phyloP scores from a whole-genome alignment of 2,329 filamentous ascomycete species.

The Colletotrichum sp. region DNA sequence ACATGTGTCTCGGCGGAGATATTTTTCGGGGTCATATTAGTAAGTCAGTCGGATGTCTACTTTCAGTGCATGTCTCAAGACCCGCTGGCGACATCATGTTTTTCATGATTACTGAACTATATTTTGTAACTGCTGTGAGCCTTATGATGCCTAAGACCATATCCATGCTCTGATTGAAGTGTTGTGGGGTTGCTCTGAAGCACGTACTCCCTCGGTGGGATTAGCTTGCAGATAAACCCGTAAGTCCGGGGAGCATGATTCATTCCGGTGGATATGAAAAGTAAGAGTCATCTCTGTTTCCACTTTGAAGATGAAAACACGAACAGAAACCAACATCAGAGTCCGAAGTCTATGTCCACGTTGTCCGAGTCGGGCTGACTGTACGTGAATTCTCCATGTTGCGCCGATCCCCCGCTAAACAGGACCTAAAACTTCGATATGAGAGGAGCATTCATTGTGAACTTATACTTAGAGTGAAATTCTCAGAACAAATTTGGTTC shows the following conservation, averaged over 20 bases:
- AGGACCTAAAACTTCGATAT: not conserved
- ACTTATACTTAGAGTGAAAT: rapidly evolving
- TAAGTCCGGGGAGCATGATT: not conserved
- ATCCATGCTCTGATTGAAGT: not conserved
- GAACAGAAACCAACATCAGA: not conserved
- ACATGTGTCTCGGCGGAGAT: not conserved
- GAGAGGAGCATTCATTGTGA: not conserved
- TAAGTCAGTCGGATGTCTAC: not conserved
- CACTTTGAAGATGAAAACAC: not conserved
- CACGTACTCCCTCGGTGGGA: not conserved
- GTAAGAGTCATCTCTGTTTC: not conserved
- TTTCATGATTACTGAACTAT: not conserved
- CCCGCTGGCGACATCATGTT: not conserved
- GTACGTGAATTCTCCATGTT: not conserved
- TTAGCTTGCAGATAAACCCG: not conserved
- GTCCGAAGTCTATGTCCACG: not conserved
- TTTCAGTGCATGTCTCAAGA: not conserved
- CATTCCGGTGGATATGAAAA: not conserved
- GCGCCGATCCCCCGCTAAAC: not conserved
- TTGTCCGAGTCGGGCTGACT: not conserved
- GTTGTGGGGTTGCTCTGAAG: not conserved
- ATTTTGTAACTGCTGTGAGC: not conserved
- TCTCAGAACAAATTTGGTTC: not conserved
- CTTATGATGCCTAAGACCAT: not conserved
- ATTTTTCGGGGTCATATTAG: not conserved